Percentiles rank a stretch among this genome's conserved stretches.
phyloP scores from a whole-genome alignment of 768 basidiomycete species.

The Termitomyces titanicus region DNA sequence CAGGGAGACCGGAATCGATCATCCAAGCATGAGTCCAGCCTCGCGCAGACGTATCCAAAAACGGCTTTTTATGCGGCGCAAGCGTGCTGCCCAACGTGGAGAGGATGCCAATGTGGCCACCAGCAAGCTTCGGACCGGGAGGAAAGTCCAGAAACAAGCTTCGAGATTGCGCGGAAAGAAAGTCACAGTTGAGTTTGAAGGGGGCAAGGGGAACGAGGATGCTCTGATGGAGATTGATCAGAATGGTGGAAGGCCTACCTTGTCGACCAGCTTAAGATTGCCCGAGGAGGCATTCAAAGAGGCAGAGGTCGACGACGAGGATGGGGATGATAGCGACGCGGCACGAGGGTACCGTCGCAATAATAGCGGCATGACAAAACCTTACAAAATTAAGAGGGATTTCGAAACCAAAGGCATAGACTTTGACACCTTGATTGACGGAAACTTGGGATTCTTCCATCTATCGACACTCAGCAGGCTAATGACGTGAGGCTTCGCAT shows the following conservation, averaged over 20 bases:
- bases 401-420: conserved; percentile 45
- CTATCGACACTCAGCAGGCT: conserved; percentile 34
- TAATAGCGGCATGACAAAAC: conserved; percentile 38
- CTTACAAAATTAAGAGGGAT: conserved; percentile 38
- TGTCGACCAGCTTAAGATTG: neutral
- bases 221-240: conserved; percentile 10
- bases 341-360: neutral
- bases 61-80: conserved; percentile 69
- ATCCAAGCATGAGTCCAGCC: conserved; percentile 36
- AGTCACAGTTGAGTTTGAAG: conserved; percentile 1
- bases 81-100: conserved; percentile 50
- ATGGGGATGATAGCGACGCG: neutral
- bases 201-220: neutral
- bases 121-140: conserved; percentile 34
- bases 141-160: conserved; percentile 21
- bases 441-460: conserved; percentile 49
- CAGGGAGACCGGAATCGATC: conserved; percentile 9
- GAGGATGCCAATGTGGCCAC: conserved; percentile 23
- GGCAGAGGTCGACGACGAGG: neutral
- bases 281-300: neutral
- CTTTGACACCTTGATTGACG: conserved; percentile 33
- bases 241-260: neutral
- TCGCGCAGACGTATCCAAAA: conserved; percentile 57
- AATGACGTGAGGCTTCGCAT: conserved; percentile 29
- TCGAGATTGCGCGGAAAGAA: conserved; percentile 12